Base-by-base conservation (phyloP, 2,329 filamentous ascomycete species). In the Drechslerella coelobrocha region DNA sequence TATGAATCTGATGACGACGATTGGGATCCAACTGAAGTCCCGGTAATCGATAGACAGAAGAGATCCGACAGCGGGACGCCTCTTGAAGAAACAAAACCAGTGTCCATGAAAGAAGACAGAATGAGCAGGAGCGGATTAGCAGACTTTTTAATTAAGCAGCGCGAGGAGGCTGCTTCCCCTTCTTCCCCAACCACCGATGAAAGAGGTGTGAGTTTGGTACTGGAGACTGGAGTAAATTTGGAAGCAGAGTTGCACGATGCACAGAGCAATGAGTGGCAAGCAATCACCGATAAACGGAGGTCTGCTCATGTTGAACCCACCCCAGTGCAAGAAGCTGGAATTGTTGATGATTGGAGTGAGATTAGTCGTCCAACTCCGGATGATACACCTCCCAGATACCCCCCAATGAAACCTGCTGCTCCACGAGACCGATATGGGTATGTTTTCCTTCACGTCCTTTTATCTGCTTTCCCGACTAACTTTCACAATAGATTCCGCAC, bases 401-500 rank as follows among this genome's bases (percentile, higher is more conserved):
- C 69, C 14, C 57, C 69, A 1, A 71, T 61, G 53, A 66, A 69
- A 31, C 53, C 61, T 31, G 47, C 60, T 47, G 56, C 61, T 12
- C 72, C 73, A 9, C 66, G 75, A 61, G 75, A 76, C 72, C 73
- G 75, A 31, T 76, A 76, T 69, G 75, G 75, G 75, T 76, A 72
- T 39, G 69, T 56, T 62, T 54, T 50, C 48, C 31, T n/a, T 31
- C 14, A 27, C 17, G 3, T 24, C 59, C 27, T 45, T n/a, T 56
- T 57, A 26, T 31, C 31, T 17, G 27, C 23, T 34, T 39, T 19
- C 43, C 27, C 26, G 54, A 73, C 39, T 26, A 61, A 41, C 27
- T 10, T 23, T 12, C 14, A 45, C 52, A 23, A 97, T 76, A 93
- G 93, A 2, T 97, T 97, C 81, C 90, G 91, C 74, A 97, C 97